Evolutionary conservation across 164 flowering plant species (phyloP).

Genomic region (Taxillus chinensis): DNA sequence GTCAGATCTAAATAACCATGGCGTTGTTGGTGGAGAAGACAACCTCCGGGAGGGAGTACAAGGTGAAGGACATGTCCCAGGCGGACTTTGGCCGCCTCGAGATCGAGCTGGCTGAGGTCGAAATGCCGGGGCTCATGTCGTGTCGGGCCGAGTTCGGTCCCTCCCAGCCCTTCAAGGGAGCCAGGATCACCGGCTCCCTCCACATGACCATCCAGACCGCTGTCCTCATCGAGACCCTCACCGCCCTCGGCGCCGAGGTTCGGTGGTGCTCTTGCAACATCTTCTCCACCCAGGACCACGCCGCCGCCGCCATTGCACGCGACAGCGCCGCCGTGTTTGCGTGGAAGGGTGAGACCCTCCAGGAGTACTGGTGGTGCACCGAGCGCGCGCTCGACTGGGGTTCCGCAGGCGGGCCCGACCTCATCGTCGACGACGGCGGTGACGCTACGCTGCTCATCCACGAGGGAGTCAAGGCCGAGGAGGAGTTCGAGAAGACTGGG

Average conservation of each 20-base stretch:
- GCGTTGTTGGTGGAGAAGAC: constrained; percentile 52
- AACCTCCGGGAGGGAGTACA: constrained; percentile 59
- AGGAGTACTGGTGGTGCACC: constrained; percentile 89
- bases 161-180: constrained; percentile 65
- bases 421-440: constrained; percentile 78
- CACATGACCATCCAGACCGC: constrained; percentile 86
- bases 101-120: constrained; percentile 70
- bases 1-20: constrained; percentile 14
- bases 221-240: constrained; percentile 63
- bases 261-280: constrained; percentile 83
- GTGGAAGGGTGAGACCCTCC: constrained; percentile 76
- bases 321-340: constrained; percentile 69
- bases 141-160: constrained; percentile 66
- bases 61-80: constrained; percentile 74
- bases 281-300: constrained; percentile 79
- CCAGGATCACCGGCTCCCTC: constrained; percentile 60
- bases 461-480: constrained; percentile 77
- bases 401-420: constrained; percentile 62
- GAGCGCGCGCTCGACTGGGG: constrained; percentile 79
- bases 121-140: constrained; percentile 69
- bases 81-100: constrained; percentile 78
- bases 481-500: constrained; percentile 46
- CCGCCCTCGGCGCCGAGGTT: constrained; percentile 71
- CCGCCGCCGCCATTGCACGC: constrained; percentile 71
- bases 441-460: constrained; percentile 68